phyloP scores from a whole-genome alignment of 306 rosid genomes.

The Biancaea sappan region DNA sequence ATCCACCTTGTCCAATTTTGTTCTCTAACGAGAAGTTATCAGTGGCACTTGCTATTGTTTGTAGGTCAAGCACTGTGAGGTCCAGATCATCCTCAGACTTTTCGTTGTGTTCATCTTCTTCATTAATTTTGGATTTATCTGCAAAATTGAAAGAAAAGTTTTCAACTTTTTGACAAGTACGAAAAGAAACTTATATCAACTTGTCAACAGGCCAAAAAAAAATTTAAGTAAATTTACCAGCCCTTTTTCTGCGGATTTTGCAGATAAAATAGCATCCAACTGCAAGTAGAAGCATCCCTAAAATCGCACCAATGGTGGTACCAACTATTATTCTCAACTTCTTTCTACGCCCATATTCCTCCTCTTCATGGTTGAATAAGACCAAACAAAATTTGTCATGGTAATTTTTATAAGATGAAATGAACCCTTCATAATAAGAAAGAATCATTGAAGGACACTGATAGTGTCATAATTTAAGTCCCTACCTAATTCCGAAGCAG shows the following conservation, averaged over 20 bases:
- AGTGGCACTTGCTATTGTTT: slow-evolving; percentile 18
- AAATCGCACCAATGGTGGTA: not conserved
- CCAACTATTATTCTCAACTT: not conserved
- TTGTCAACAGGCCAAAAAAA: not conserved
- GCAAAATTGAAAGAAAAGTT: not conserved
- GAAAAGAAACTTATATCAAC: not conserved
- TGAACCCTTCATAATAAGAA: not conserved
- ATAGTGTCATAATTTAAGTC: not conserved
- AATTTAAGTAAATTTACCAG: not conserved
- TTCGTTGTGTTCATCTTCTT: slow-evolving; percentile 4
- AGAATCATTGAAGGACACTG: not conserved
- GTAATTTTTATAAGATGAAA: not conserved
- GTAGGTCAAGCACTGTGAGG: slow-evolving; percentile 40
- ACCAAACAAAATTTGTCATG: slow-evolving; percentile 7
- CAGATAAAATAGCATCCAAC: not conserved
- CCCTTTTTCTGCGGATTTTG: not conserved
- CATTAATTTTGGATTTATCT: not conserved
- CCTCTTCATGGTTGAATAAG: not conserved
- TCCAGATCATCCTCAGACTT: slow-evolving; percentile 38
- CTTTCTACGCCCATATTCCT: not conserved
- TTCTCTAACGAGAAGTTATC: slow-evolving; percentile 18
- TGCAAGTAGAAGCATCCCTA: not conserved
- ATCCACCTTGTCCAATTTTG: slow-evolving; percentile 46
- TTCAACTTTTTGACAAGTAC: not conserved
- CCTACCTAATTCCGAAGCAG: slow-evolving; percentile 25